These are phyloP conservation scores for Coniella vitis DNA, from an alignment of 2,329 filamentous ascomycete genomes.

Conservation along the genomic window DNA sequence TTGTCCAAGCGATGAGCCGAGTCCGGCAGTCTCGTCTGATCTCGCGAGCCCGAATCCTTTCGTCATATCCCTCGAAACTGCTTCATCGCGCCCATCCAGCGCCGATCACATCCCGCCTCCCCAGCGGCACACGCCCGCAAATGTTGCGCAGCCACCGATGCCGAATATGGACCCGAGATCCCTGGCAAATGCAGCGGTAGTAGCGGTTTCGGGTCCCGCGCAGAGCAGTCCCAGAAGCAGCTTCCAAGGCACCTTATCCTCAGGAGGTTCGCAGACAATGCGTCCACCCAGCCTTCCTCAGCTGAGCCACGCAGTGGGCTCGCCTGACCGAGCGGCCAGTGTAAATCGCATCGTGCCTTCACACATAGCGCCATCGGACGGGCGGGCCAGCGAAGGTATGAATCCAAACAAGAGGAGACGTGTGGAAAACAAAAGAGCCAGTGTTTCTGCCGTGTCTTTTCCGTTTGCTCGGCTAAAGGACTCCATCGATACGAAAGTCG, in stretches of 20 bases:
- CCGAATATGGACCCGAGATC: background rate
- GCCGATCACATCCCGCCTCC: background rate
- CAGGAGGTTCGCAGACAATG: slow-evolving; percentile 2
- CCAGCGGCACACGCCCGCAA: background rate
- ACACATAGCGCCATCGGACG: background rate
- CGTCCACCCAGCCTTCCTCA: slow-evolving; percentile 4
- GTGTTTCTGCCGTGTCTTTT: background rate
- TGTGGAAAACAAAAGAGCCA: background rate
- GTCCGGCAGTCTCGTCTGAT: slow-evolving; percentile 33
- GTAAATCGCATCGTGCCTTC: background rate
- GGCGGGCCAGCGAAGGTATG: background rate
- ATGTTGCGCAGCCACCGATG: background rate
- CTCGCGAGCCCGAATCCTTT: slow-evolving; percentile 28
- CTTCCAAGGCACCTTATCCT: too few relatives aligned
- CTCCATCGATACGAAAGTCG: slow-evolving; percentile 2
- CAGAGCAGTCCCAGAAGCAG: too few relatives aligned
- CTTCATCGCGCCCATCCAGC: slow-evolving; percentile 1
- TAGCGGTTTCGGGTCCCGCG: background rate
- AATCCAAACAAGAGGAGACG: slow-evolving; percentile 12
- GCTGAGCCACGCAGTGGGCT: too few relatives aligned
- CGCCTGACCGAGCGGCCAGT: too few relatives aligned
- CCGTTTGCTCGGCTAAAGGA: background rate
- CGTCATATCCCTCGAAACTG: slow-evolving; percentile 21
- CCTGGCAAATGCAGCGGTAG: background rate
- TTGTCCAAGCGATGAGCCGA: slow-evolving; percentile 54